A percentile compares a stretch with the other conserved stretches of the same genome.
phyloP scores from a whole-genome alignment of 148 eudicot genomes.

The Rhododendron mucronatum region DNA sequence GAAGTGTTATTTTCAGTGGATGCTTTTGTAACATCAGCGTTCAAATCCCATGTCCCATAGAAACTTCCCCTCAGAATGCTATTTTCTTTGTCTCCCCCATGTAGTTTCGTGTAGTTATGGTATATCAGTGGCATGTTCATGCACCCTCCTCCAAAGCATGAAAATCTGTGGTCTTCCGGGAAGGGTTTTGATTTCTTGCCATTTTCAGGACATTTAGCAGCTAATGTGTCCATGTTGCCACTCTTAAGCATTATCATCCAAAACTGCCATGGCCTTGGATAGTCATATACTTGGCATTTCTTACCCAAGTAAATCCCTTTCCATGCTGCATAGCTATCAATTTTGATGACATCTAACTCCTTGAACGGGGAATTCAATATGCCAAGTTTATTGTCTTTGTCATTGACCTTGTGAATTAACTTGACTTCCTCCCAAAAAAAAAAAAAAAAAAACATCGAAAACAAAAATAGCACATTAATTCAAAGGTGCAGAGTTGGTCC shows the following conservation, averaged over 20 bases:
- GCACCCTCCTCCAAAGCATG: slow-evolving; percentile 34
- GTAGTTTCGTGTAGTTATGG: slow-evolving; percentile 18
- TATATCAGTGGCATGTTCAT: slow-evolving; percentile 34
- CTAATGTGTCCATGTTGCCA: slow-evolving; percentile 33
- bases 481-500: too few relatives aligned
- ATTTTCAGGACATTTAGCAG: slow-evolving; percentile 27
- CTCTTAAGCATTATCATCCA: slow-evolving; percentile 40
- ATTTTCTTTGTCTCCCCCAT: background rate
- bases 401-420: slow-evolving; percentile 25
- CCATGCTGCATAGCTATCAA: slow-evolving; percentile 19
- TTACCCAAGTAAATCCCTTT: slow-evolving; percentile 22
- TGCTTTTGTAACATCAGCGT: slow-evolving; percentile 14
- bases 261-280: slow-evolving; percentile 27
- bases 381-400: slow-evolving; percentile 15
- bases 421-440: background rate
- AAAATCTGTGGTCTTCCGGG: slow-evolving; percentile 1
- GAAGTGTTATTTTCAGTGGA: slow-evolving; percentile 10
- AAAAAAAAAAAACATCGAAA: background rate
- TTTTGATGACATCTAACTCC: background rate
- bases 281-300: slow-evolving; percentile 27
- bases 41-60: slow-evolving; percentile 30
- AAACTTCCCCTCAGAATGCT: slow-evolving; percentile 17
- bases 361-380: background rate
- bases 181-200: slow-evolving; percentile 17
- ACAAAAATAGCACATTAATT: background rate